These are phyloP conservation scores for Mallotus nudiflorus DNA, from an alignment of 345 rosid species.

Conservation along the genomic window DNA sequence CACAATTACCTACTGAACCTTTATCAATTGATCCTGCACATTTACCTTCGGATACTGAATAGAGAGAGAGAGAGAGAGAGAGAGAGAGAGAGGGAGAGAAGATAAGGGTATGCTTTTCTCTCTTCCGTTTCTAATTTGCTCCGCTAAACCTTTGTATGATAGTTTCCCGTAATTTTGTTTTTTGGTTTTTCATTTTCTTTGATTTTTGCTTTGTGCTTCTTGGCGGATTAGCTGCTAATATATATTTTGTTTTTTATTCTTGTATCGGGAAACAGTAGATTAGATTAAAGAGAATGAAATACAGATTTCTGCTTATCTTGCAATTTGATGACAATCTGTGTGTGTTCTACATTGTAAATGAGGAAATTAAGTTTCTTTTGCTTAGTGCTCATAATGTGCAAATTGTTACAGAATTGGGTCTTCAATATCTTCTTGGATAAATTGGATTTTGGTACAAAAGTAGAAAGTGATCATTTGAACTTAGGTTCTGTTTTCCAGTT, in stretches of 20 bases:
- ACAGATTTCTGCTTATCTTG: conserved; percentile 29
- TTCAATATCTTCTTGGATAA: not conserved
- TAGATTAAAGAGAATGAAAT: conserved; percentile 35
- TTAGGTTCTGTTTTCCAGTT: not conserved
- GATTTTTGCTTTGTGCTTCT: conserved; percentile 31
- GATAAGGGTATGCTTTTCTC: conserved; percentile 40
- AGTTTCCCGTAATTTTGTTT: not conserved
- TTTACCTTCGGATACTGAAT: conserved; percentile 69
- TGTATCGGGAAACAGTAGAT: conserved; percentile 26
- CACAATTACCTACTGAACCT: conserved; percentile 5
- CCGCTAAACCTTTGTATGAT: conserved; percentile 26
- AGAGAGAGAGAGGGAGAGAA: conserved; percentile 35
- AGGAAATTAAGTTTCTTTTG: not conserved
- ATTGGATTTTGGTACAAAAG: not conserved
- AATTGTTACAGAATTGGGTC: not conserved
- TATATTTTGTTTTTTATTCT: conserved; percentile 20
- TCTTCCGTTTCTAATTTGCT: conserved; percentile 9
- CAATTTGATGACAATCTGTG: conserved; percentile 16
- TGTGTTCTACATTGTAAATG: conserved; percentile 12
- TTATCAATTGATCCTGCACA: conserved; percentile 26
- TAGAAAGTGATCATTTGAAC: not conserved
- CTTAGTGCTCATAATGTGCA: not conserved
- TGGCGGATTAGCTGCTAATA: conserved; percentile 24
- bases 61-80: conserved; percentile 36
- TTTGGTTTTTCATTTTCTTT: conserved; percentile 11